Base-by-base conservation (phyloP, 208 protist species). In the Leishmania amazonensis region DNA sequence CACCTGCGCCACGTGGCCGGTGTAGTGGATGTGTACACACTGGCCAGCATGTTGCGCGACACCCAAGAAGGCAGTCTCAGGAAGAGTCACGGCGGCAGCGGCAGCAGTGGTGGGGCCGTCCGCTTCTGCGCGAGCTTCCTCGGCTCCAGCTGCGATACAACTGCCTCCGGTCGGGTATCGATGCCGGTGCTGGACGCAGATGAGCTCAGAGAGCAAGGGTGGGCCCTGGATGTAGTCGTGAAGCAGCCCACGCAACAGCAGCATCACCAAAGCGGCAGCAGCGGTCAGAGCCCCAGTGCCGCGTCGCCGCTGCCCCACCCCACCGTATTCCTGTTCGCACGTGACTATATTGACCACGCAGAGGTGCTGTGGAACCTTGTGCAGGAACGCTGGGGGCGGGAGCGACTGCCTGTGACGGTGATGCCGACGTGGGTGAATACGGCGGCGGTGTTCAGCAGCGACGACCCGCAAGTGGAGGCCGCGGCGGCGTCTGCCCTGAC, bases 11-110 rank as follows among this genome's bases (percentile, higher is more conserved):
- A 83, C 28, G 60, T 87, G 8, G 80, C 83, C 1, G 51, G 79
- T 28, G 80, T 87, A 0, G 68, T 84, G 67, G 83, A 87, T 57
- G 83, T 87, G 2, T 87, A 75, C 76, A 87, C 83, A 2, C 51
- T 87, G 13, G 83, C 83, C 31, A 75, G 75, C 60, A 87, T 87
- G 83, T 35, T 87, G 79, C 79, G 76, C 49, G 45, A 81, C 51
- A 75, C 31, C 38, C 74, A 24, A 42, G 68, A 67, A 28, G 24
- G 28, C 24, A 21, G 35, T 65, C 13, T 17, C n/a, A 49, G 17
- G 49, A 45, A 78, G 31, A n/a, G 28, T 2, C 49, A n/a, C 54
- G 45, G 68, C n/a, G 53, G 57, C 49, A 64, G 35, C 11, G 28
- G 57, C 68, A 73, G 3, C 31, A 60, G 54, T 64, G 38, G 28